Conservation (phyloP, 495 filamentous ascomycete species). For the Daldinia caldariorum region DNA sequence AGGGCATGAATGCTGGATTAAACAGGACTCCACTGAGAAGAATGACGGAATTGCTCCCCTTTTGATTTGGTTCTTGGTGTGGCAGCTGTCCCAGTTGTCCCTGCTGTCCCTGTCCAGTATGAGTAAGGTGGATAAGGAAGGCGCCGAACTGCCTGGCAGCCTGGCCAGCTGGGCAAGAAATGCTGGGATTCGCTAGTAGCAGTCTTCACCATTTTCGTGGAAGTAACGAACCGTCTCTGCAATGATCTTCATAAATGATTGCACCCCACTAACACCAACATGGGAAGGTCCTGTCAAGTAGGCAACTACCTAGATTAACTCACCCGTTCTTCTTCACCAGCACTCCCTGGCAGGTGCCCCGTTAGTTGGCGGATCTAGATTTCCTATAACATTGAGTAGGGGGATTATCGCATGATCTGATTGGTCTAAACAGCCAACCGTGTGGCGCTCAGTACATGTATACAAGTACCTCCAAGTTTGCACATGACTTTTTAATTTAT, state of each 20-base stretch:
- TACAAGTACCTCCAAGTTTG: not conserved
- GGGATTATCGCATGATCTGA: not conserved
- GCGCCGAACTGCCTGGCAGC: not conserved
- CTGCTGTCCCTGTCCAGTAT: not conserved
- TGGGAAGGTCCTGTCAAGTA: constrained; percentile 32
- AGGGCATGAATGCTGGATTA: constrained; percentile 22
- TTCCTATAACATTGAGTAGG: constrained; percentile 5
- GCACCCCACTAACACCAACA: constrained; percentile 33
- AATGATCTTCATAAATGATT: constrained; percentile 30
- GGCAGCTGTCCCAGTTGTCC: too few relatives aligned
- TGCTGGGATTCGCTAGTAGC: not conserved
- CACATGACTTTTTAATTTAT: not conserved
- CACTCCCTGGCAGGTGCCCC: constrained; percentile 21
- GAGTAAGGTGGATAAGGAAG: constrained; percentile 3
- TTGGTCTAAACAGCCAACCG: not conserved
- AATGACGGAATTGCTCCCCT: constrained; percentile 40
- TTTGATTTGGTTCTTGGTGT: constrained; percentile 22
- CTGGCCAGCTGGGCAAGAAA: too few relatives aligned
- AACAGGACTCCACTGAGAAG: constrained; percentile 32
- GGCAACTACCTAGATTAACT: constrained; percentile 13
- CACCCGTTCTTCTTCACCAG: constrained; percentile 14
- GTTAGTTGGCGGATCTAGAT: constrained; percentile 6
- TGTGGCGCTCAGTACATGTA: not conserved
- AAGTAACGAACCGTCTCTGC: constrained; percentile 15
- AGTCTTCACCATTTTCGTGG: constrained; percentile 1